A percentile compares a stretch with the other conserved stretches of the same genome.
These are phyloP conservation scores for Lachnellula occidentalis DNA, from an alignment of 2,329 filamentous ascomycete genomes.

Conservation along the genomic window DNA sequence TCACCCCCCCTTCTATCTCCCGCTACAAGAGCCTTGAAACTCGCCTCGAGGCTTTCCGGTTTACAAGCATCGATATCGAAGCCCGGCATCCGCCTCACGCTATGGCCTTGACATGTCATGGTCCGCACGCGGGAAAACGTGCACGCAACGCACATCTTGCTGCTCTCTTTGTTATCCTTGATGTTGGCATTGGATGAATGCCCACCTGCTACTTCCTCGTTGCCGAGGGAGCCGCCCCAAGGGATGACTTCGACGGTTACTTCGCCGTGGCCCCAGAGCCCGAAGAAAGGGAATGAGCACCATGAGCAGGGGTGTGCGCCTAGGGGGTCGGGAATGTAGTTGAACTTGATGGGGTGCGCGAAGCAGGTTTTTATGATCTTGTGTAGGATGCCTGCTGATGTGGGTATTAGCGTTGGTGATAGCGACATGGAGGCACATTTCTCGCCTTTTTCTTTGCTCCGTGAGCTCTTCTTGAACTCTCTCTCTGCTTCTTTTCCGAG, in stretches of 20 bases:
- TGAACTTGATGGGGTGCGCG: conserved; percentile 28
- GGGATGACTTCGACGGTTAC: conserved; percentile 18
- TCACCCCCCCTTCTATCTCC: conserved; percentile 5
- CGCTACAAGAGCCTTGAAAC: conserved; percentile 5
- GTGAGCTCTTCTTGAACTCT: not conserved
- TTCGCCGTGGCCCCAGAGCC: conserved; percentile 19
- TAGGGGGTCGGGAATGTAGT: conserved; percentile 13
- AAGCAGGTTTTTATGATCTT: conserved; percentile 23
- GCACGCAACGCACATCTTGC: conserved; percentile 25
- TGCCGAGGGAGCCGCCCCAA: conserved; percentile 4
- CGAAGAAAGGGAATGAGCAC: conserved; percentile 24
- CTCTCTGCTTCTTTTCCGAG: not conserved
- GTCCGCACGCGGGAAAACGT: conserved; percentile 18
- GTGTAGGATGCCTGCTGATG: not conserved
- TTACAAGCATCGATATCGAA: conserved; percentile 11
- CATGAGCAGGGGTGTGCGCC: conserved; percentile 18
- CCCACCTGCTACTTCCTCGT: conserved; percentile 23
- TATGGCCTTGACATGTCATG: conserved; percentile 17
- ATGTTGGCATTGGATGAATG: conserved; percentile 3
- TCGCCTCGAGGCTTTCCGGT: conserved; percentile 2
- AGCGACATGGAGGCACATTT: not conserved
- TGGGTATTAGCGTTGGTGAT: conserved; percentile 3
- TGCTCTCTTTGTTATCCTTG: conserved; percentile 7
- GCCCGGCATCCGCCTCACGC: conserved; percentile 5
- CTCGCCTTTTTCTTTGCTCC: not conserved